Percentiles rank a stretch among this genome's conserved stretches.
These are phyloP conservation scores for Mallotus nudiflorus DNA, from an alignment of 345 rosid species.

Conservation along the genomic window DNA sequence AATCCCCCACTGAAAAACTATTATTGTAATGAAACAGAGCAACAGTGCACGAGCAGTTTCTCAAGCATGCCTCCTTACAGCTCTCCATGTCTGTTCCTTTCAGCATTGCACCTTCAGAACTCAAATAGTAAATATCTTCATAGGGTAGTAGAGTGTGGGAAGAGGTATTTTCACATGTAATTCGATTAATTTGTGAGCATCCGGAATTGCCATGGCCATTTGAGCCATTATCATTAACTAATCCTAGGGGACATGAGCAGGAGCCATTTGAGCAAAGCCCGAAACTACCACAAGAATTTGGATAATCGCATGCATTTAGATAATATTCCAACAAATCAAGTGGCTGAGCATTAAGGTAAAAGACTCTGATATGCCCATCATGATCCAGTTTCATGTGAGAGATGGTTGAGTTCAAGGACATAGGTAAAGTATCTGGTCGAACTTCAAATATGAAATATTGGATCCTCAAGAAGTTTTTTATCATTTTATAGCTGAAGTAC, in stretches of 20 bases:
- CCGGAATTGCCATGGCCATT: conserved; percentile 15
- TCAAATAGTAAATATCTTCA: conserved; percentile 6
- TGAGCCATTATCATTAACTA: conserved; percentile 7
- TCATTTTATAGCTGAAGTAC: too few relatives aligned
- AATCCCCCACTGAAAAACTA: not conserved
- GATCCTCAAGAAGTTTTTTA: too few relatives aligned
- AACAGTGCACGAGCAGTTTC: conserved; percentile 36
- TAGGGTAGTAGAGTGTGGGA: conserved; percentile 26
- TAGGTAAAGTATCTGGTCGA: too few relatives aligned
- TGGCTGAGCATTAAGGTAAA: too few relatives aligned
- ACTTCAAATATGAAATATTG: too few relatives aligned
- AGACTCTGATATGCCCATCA: too few relatives aligned
- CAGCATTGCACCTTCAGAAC: not conserved
- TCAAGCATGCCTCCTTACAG: conserved; percentile 26
- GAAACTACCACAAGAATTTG: conserved; percentile 33
- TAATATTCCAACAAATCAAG: not conserved
- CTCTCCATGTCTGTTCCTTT: not conserved
- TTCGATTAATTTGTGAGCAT: conserved; percentile 22
- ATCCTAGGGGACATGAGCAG: conserved; percentile 18
- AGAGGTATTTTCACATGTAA: conserved; percentile 20
- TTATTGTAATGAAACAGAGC: conserved; percentile 14
- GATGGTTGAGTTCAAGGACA: too few relatives aligned
- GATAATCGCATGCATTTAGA: conserved; percentile 23
- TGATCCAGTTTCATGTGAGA: conserved; percentile 11
- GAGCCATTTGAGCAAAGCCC: conserved; percentile 31